Percentiles rank a stretch among this genome's conserved stretches.
Conservation (phyloP, 139 green algal genomes). For the Raphidocelis subcapitata region DNA sequence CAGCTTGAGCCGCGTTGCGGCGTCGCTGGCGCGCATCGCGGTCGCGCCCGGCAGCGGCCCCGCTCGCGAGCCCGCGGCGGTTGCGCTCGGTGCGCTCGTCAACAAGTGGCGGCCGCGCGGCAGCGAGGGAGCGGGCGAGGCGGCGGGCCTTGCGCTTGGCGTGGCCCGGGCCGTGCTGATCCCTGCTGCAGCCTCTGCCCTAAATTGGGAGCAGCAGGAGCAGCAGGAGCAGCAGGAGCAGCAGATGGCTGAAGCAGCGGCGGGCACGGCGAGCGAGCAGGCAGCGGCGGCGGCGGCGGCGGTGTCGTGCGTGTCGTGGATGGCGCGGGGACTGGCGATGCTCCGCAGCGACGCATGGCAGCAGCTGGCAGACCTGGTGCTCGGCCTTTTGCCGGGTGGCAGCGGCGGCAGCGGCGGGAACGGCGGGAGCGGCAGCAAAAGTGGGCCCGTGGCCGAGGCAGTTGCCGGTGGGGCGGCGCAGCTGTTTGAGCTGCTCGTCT, state of each 20-base stretch:
- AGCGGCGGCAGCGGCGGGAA: too few species aligned
- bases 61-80: neutral
- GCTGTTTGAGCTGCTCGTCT: too few species aligned
- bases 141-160: neutral
- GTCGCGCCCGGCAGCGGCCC: neutral
- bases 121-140: neutral
- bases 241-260: neutral
- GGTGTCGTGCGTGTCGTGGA: neutral
- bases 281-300: too few species aligned
- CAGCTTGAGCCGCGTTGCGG: neutral
- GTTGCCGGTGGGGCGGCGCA: too few species aligned
- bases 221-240: neutral
- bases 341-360: conserved; percentile 18
- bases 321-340: conserved; percentile 13
- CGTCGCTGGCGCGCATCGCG: neutral
- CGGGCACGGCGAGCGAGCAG: too few species aligned
- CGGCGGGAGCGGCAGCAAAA: neutral
- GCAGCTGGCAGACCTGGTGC: conserved; percentile 2
- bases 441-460: neutral
- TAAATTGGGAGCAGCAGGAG: conserved; percentile 23
- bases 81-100: conserved; percentile 5
- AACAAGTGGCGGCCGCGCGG: conserved; percentile 6
- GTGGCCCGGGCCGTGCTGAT: too few species aligned
- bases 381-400: conserved; percentile 7
- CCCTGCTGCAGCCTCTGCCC: conserved; percentile 1